These are phyloP conservation scores for Diaporthe sp. DNA, from an alignment of 2,329 filamentous ascomycete species.

Conservation along the genomic window DNA sequence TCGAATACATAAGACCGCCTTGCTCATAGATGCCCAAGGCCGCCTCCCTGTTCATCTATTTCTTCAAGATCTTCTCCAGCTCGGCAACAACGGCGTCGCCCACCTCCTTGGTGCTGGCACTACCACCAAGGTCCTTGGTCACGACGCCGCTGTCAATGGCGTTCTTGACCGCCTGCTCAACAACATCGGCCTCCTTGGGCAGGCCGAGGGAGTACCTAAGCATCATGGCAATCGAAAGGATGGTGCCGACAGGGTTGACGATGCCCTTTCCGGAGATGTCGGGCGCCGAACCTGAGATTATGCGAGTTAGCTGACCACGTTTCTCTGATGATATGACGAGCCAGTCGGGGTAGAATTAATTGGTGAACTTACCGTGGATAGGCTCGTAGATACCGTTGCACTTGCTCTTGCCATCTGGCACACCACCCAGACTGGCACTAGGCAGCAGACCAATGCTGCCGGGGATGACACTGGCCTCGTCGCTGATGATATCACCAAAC, in stretches of 20 bases:
- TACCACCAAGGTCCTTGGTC: slow-evolving; percentile 89
- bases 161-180: slow-evolving; percentile 84
- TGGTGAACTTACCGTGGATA: slow-evolving; percentile 79
- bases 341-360: background rate
- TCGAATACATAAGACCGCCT: background rate
- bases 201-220: slow-evolving; percentile 91
- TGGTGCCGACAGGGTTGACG: slow-evolving; percentile 92
- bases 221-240: slow-evolving; percentile 96
- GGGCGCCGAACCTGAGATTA: slow-evolving; percentile 79
- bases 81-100: slow-evolving; percentile 85
- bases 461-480: slow-evolving; percentile 95
- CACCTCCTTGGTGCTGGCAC: slow-evolving; percentile 76
- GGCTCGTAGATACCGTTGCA: slow-evolving; percentile 98
- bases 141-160: slow-evolving; percentile 83
- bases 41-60: slow-evolving; percentile 34
- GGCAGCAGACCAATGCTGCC: slow-evolving; percentile 90
- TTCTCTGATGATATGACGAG: too few species aligned
- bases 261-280: slow-evolving; percentile 94
- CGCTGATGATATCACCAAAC: slow-evolving; percentile 95
- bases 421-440: slow-evolving; percentile 86
- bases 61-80: slow-evolving; percentile 76
- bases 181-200: slow-evolving; percentile 79
- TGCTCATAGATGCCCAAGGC: background rate
- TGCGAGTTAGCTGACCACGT: slow-evolving; percentile 9
- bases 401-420: slow-evolving; percentile 85